Evolutionary conservation across 768 basidiomycete genomes (phyloP), one percentile per base, ranked within the genome.

Genomic region (Mrakia frigida): DNA sequence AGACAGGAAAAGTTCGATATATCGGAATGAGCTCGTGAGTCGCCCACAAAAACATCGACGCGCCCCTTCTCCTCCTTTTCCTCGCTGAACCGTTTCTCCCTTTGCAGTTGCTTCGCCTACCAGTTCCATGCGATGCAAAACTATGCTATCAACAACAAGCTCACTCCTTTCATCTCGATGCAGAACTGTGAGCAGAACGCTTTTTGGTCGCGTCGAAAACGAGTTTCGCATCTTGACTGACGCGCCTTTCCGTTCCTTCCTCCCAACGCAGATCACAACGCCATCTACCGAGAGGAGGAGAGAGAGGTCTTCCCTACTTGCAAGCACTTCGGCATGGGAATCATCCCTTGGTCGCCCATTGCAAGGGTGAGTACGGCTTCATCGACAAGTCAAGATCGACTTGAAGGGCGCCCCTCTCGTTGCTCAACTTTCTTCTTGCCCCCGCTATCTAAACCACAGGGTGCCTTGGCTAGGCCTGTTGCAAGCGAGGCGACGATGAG

Each of bases 161-260:
- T 87, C 84, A 87, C 88, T 6, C 86, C 83, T 76, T 90, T 90
- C 82, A 88, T 90, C 80, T 88, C 87, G 1, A 89, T 90, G 89
- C 89, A 90, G 81, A 90, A 90, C 79, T 88, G 89, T 60, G 33
- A 9, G 52, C 31, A 23, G n/a, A n/a, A n/a, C n/a, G n/a, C n/a
- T n/a, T n/a, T n/a, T n/a, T n/a, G n/a, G n/a, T n/a, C n/a, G n/a
- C n/a, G n/a, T n/a, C n/a, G n/a, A n/a, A n/a, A n/a, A n/a, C n/a
- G n/a, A n/a, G n/a, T n/a, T n/a, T n/a, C n/a, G n/a, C 18, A 9
- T 9, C 23, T 60, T 9, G 59, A 68, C 23, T 23, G 33, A 11
- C 43, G 21, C 16, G 6, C 69, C 6, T 39, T 41, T 28, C 41
- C n/a, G 43, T 21, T 13, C 9, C 39, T 9, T 41, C 6, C 31